Conservation (phyloP, 2,329 filamentous ascomycete genomes). For the Cryphonectria naterciae region DNA sequence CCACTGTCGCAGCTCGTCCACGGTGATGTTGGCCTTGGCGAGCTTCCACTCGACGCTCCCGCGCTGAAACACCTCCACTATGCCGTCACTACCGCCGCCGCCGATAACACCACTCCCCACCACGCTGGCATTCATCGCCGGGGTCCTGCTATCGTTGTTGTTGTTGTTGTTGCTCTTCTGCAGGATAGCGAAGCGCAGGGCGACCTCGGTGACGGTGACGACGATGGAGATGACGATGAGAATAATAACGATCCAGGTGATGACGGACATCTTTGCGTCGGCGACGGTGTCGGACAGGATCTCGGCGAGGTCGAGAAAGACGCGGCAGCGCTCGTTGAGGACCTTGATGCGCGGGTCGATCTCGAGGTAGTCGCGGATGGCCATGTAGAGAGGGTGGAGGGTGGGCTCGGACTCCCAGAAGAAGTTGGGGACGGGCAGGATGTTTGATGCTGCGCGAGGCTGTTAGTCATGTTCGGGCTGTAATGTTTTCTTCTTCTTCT, state of each 20-base stretch:
- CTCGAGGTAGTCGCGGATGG: conserved; percentile 95
- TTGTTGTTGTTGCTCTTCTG: conserved; percentile 40
- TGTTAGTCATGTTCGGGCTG: not conserved
- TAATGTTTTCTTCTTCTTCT: not conserved
- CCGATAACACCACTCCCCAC: not conserved
- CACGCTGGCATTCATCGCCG: conserved; percentile 6
- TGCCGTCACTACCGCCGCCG: not conserved
- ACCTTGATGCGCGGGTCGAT: conserved; percentile 96
- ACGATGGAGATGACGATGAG: conserved; percentile 89
- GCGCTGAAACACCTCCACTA: conserved; percentile 9
- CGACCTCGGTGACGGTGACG: conserved; percentile 88
- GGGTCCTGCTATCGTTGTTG: conserved; percentile 27
- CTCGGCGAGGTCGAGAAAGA: conserved; percentile 95
- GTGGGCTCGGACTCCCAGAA: conserved; percentile 99
- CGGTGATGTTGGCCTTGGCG: conserved; percentile 34
- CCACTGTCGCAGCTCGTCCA: conserved; percentile 38
- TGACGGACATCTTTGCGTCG: conserved; percentile 91
- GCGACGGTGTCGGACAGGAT: conserved; percentile 91
- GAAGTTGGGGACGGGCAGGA: conserved; percentile 94
- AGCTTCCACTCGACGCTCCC: conserved; percentile 31
- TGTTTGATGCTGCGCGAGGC: conserved; percentile 77
- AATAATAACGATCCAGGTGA: conserved; percentile 98
- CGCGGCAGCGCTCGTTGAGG: conserved; percentile 93
- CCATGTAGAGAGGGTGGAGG: conserved; percentile 89
- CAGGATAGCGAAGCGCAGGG: conserved; percentile 81